Conservation (phyloP, 2,329 filamentous ascomycete species). For the Teratosphaeria nubilosa region DNA sequence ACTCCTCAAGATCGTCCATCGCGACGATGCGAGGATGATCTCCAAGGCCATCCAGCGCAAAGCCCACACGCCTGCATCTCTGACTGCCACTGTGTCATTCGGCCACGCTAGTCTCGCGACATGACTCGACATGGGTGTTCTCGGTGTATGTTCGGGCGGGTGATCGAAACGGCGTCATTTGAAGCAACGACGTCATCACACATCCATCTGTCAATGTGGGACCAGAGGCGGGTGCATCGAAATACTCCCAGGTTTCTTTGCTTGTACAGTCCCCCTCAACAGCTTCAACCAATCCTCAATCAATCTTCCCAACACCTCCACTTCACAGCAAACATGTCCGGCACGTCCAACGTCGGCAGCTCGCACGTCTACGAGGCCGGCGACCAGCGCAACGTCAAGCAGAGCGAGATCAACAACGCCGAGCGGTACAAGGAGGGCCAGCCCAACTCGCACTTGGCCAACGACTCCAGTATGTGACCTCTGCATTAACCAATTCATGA, state of each 20-base stretch:
- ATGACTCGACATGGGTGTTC: neutral
- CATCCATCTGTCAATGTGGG: neutral
- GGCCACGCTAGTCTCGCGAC: neutral
- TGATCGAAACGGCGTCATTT: neutral
- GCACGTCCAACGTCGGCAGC: constrained; percentile 57
- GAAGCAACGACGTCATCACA: neutral
- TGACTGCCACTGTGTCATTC: neutral
- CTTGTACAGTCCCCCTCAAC: no score
- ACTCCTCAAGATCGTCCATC: constrained; percentile 85
- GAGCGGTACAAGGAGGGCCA: constrained; percentile 63
- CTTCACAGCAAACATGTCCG: constrained; percentile 38
- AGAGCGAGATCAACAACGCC: constrained; percentile 29
- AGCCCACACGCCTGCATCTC: neutral
- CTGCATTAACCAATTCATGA: neutral
- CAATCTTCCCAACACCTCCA: no score
- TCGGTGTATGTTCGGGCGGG: neutral
- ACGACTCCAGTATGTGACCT: constrained; percentile 58
- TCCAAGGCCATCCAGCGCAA: neutral
- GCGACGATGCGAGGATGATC: neutral
- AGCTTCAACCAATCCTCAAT: neutral
- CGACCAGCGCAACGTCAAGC: constrained; percentile 46
- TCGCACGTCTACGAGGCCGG: constrained; percentile 60
- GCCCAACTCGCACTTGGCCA: constrained; percentile 54
- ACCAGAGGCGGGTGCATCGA: neutral
- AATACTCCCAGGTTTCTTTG: neutral